Percentiles rank a stretch among this genome's conserved stretches.
Evolutionary conservation across 345 rosid genomes (phyloP).

Genomic region (Clarkia xantiana): DNA sequence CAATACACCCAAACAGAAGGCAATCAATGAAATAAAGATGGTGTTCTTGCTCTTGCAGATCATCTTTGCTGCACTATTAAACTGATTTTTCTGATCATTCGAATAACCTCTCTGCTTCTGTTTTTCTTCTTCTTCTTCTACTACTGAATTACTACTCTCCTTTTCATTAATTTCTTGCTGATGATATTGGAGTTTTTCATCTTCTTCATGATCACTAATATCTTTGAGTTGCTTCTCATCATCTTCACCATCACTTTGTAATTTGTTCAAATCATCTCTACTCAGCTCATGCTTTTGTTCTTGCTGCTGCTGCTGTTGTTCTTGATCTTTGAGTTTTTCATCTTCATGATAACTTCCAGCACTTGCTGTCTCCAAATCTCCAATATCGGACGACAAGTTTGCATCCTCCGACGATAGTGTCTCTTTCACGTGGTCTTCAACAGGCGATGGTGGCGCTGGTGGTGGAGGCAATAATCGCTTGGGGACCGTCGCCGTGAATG

Average conservation of each 20-base stretch:
- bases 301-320: too few relatives aligned
- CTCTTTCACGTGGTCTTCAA: background rate
- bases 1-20: conserved; percentile 25
- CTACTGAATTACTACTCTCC: too few relatives aligned
- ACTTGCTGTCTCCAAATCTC: background rate
- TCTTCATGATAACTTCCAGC: background rate
- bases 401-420: background rate
- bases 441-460: too few relatives aligned
- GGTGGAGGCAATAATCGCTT: conserved; percentile 10
- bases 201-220: background rate
- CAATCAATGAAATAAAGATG: conserved; percentile 18
- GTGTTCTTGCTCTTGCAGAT: conserved; percentile 16
- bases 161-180: too few relatives aligned
- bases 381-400: background rate
- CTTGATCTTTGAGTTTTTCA: background rate
- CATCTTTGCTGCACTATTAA: conserved; percentile 12
- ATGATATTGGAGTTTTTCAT: too few relatives aligned
- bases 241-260: background rate
- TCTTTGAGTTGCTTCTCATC: background rate
- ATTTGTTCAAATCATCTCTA: background rate
- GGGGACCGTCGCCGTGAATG: conserved; percentile 31
- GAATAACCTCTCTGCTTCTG: background rate
- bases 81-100: background rate
- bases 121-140: too few relatives aligned
- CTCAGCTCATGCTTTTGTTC: too few relatives aligned